Percentiles rank a stretch among this genome's conserved stretches.
Conservation (phyloP, 352 stramenopile species). For the Phytophthora quininea region DNA sequence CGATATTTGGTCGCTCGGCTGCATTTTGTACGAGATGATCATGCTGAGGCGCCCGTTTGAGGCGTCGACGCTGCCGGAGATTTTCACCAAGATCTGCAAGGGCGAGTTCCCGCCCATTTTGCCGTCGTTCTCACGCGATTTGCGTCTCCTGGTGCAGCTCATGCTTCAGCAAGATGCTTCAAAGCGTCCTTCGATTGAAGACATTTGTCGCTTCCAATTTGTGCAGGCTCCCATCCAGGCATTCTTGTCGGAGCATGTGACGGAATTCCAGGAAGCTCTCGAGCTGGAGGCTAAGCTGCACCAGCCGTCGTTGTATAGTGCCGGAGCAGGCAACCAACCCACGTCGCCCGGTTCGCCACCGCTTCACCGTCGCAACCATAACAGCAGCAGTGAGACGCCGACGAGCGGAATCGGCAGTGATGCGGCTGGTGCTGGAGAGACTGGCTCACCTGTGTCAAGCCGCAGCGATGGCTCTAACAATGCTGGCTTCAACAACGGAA, state of each 20-base stretch:
- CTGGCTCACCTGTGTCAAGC: constrained; percentile 47
- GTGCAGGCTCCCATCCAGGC: constrained; percentile 85
- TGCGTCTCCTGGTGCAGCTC: constrained; percentile 85
- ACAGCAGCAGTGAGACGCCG: constrained; percentile 48
- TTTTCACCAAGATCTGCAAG: constrained; percentile 91
- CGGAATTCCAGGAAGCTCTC: constrained; percentile 85
- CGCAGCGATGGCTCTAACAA: constrained; percentile 54
- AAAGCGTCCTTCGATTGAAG: constrained; percentile 88
- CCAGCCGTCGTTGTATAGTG: constrained; percentile 75
- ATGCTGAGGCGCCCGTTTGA: constrained; percentile 89
- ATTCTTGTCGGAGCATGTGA: constrained; percentile 85
- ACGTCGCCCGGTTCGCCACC: constrained; percentile 45
- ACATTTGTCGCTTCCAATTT: constrained; percentile 89
- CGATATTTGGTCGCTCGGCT: constrained; percentile 91
- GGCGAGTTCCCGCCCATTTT: constrained; percentile 84
- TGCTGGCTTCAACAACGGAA: constrained; percentile 44
- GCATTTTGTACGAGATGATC: constrained; percentile 91
- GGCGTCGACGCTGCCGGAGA: constrained; percentile 77
- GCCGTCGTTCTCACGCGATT: constrained; percentile 77
- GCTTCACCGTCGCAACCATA: constrained; percentile 52
- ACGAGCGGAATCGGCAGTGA: constrained; percentile 36
- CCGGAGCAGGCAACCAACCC: constrained; percentile 37
- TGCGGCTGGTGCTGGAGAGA: constrained; percentile 20
- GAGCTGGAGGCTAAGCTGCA: constrained; percentile 89
- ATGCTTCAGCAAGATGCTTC: constrained; percentile 89